Percentiles rank a stretch among this genome's conserved stretches.
phyloP scores from a whole-genome alignment of 2,329 filamentous ascomycete genomes.

The Paradendryphiella salina region DNA sequence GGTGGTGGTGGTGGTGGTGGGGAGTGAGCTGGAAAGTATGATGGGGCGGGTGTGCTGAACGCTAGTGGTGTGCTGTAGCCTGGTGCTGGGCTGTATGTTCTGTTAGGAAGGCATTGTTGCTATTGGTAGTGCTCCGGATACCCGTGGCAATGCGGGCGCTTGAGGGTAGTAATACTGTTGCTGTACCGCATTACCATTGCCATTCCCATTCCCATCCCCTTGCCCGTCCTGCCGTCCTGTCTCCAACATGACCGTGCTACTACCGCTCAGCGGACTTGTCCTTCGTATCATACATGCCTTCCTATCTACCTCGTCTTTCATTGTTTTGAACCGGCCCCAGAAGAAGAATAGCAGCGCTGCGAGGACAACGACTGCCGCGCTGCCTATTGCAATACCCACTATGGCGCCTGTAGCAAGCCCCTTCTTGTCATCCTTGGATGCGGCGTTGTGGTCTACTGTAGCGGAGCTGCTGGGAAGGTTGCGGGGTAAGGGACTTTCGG shows the following conservation, averaged over 20 bases:
- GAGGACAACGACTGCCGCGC: conserved; percentile 33
- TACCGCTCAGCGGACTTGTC: background rate
- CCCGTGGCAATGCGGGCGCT: too few species aligned
- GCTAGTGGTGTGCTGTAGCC: too few species aligned
- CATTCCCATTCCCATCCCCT: background rate
- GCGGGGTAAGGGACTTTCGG: conserved; percentile 17
- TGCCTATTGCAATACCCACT: conserved; percentile 62
- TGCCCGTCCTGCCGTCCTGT: background rate
- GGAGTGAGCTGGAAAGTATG: background rate
- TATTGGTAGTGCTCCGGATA: background rate
- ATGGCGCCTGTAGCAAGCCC: conserved; percentile 46
- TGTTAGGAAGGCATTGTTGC: background rate
- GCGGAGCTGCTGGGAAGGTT: conserved; percentile 6
- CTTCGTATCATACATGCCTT: conserved; percentile 18
- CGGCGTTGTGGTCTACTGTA: background rate
- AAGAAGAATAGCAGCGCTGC: conserved; percentile 34
- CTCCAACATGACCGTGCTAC: conserved; percentile 1
- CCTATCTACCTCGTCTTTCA: conserved; percentile 30
- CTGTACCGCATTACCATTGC: background rate
- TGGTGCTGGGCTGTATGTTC: background rate
- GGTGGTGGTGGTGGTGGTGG: background rate
- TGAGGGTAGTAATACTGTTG: conserved; percentile 1
- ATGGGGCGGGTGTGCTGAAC: background rate
- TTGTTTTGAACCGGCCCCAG: conserved; percentile 28
- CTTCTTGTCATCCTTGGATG: background rate